phyloP scores from a whole-genome alignment of 2,329 filamentous ascomycete genomes.

The Huntiella bhutanensis region DNA sequence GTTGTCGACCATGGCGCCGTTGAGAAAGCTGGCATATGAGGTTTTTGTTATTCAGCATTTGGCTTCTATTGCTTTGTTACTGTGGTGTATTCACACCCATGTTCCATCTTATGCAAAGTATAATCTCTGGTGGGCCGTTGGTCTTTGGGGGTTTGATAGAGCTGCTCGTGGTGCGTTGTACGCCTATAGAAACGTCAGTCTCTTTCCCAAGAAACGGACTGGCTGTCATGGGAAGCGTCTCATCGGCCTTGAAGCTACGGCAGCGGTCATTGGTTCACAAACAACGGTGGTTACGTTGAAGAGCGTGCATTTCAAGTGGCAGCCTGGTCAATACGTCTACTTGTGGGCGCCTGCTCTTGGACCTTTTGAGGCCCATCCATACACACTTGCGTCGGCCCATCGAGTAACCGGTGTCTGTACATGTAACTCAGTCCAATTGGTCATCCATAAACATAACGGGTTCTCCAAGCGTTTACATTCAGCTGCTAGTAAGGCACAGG shows the following conservation, averaged over 20 bases:
- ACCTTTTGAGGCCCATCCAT: slow-evolving; percentile 37
- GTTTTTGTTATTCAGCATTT: slow-evolving; percentile 52
- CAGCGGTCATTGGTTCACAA: slow-evolving; percentile 28
- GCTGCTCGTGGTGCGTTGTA: slow-evolving; percentile 30
- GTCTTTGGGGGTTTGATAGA: slow-evolving; percentile 43
- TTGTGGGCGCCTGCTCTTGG: slow-evolving; percentile 39
- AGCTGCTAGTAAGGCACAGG: slow-evolving; percentile 23
- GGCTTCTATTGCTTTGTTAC: slow-evolving; percentile 37
- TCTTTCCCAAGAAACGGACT: slow-evolving; percentile 17
- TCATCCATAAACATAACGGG: slow-evolving; percentile 34
- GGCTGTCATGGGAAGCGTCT: slow-evolving; percentile 28
- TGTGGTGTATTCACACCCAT: slow-evolving; percentile 45
- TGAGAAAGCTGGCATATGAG: slow-evolving; percentile 50
- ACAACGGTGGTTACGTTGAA: slow-evolving; percentile 41
- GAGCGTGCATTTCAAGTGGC: slow-evolving; percentile 39
- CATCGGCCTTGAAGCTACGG: slow-evolving; percentile 32
- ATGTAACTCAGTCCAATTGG: slow-evolving; percentile 40
- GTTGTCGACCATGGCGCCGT: slow-evolving; percentile 40
- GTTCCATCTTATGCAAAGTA: slow-evolving; percentile 38
- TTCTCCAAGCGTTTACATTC: slow-evolving; percentile 36
- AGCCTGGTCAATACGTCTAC: slow-evolving; percentile 41
- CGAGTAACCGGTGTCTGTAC: slow-evolving; percentile 30
- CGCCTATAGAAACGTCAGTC: slow-evolving; percentile 32
- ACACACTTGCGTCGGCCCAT: slow-evolving; percentile 40
- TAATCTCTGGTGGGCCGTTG: slow-evolving; percentile 48